Conservation (phyloP, 2,329 filamentous ascomycete genomes). For the Neofusicoccum umdonicola region DNA sequence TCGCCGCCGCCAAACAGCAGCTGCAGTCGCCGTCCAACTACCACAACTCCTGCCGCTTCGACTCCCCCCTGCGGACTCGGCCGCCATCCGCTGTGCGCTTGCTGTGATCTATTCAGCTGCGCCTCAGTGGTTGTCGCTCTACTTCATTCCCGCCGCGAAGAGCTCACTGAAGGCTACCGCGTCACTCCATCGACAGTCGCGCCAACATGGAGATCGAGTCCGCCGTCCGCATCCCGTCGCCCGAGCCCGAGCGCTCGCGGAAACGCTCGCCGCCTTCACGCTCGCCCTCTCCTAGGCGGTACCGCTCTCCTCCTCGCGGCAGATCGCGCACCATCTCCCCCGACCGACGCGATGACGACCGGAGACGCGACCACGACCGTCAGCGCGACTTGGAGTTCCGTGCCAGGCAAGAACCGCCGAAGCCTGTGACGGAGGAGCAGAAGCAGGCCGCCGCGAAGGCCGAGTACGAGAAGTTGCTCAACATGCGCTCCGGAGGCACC, state of each 20-base stretch:
- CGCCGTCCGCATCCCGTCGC: slow-evolving; percentile 60
- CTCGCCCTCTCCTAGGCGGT: slow-evolving; percentile 52
- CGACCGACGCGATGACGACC: slow-evolving; percentile 44
- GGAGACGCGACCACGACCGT: slow-evolving; percentile 42
- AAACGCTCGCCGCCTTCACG: slow-evolving; percentile 56
- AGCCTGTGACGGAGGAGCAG: slow-evolving; percentile 69
- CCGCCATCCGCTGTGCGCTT: background rate
- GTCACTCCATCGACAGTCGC: background rate
- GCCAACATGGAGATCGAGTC: slow-evolving; percentile 41
- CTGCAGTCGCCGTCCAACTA: background rate
- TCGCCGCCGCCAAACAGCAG: background rate
- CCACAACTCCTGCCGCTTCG: background rate
- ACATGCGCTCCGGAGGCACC: slow-evolving; percentile 89
- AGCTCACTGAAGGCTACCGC: background rate
- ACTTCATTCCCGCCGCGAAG: background rate
- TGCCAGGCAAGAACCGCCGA: slow-evolving; percentile 44
- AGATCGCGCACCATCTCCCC: slow-evolving; percentile 14
- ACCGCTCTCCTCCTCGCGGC: slow-evolving; percentile 44
- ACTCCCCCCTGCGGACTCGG: background rate
- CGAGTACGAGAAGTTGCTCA: slow-evolving; percentile 89
- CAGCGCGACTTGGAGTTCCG: slow-evolving; percentile 49
- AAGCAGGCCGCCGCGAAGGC: slow-evolving; percentile 87
- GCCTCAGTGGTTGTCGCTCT: background rate
- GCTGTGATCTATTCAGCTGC: background rate
- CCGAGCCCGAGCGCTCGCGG: slow-evolving; percentile 49